Evolutionary conservation across 805 yeast genomes (phyloP), one percentile per base, ranked within the genome.

Genomic region (Tetrapisispora iriomotensis): DNA sequence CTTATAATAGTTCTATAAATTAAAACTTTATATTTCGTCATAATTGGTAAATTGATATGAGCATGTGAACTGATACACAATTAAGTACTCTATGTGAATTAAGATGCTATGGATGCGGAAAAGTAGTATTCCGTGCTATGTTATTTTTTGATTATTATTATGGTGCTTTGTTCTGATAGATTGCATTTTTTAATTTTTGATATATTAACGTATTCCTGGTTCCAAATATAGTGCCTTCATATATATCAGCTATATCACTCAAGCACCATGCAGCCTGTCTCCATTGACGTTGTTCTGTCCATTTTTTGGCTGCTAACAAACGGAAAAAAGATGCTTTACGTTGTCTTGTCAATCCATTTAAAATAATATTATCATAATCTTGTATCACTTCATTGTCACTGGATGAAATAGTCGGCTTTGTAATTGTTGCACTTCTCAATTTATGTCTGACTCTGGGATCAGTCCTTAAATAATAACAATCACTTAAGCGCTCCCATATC

Each of bases 311-410:
- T 0, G 95, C 79, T 21, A 87, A 55, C 21, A 87, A 55, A 47
- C 72, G 70, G 85, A 95, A 87, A 22, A 88, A 67, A 0, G 84
- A 75, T 1, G 87, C 75, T 54, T 86, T 86, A 39, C 96, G 70
- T 37, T 61, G 61, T 42, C 94, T 66, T 2, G 82, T 74, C 17
- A 75, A 56, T 0, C 90, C 79, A 27, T 71, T 54, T 0, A 67
- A 63, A 4, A 65, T 61, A 37, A 68, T 53, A 15, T n/a, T 15
- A 25, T 66, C 60, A 5, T 45, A 39, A 8, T 43, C 34, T 12
- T 33, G 25, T 22, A 25, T 34, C 29, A 24, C 14, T 23, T 9
- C 9, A 12, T 25, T 14, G 10, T 17, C 32, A 15, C 34, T 23
- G 14, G 20, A n/a, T 13, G 15, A 3, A 14, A 20, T 21, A 3